Evolutionary conservation across 1,139 yeast species (phyloP), one percentile per base, ranked within the genome.

Genomic region (Lodderomyces parapsilosis): DNA sequence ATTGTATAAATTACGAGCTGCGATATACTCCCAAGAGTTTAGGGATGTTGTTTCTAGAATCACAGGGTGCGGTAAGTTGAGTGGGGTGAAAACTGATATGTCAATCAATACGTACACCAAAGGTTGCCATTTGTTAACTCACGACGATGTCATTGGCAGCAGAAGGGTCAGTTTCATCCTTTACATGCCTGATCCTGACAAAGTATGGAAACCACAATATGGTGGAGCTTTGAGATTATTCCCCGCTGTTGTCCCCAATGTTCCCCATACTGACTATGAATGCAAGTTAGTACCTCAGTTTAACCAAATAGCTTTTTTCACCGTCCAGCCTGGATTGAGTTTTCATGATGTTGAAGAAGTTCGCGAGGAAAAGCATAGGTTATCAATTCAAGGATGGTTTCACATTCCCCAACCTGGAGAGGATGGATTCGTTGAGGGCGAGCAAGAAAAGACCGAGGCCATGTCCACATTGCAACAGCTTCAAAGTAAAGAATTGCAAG

Each of bases 311-410:
- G 96, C 98, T 1, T 88, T 93, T 59, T 94, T 94, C 73, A 85
- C 87, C 2, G 98, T 94, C 8, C 95, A 90, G 59, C 99, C 99
- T 1, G 99, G 99, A 0, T 77, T 85, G 40, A 86, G 96, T 2
- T 94, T 93, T 72, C 99, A 94, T 60, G 99, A 94, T 54, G 99
- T 94, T 8, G 99, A 94, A 64, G 99, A 94, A 60, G 99, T 94
- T 2, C 78, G 85, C 50, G 96, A 83, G 1, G 95, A 90, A 56
- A 87, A 83, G 58, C 95, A 90, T 50, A 75, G 99, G 55, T 69
- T 93, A 38, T 86, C 96, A 1, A 88, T 94, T 48, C 96, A 93
- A 58, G 99, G 99, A 0, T 94, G 99, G 99, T 94, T 93, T 61
- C 99, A 94, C 61, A 88, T 91, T 40, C 99, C 99, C 2, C 99